Base-by-base conservation (phyloP, 83 land plant species). In the Picea abies region DNA sequence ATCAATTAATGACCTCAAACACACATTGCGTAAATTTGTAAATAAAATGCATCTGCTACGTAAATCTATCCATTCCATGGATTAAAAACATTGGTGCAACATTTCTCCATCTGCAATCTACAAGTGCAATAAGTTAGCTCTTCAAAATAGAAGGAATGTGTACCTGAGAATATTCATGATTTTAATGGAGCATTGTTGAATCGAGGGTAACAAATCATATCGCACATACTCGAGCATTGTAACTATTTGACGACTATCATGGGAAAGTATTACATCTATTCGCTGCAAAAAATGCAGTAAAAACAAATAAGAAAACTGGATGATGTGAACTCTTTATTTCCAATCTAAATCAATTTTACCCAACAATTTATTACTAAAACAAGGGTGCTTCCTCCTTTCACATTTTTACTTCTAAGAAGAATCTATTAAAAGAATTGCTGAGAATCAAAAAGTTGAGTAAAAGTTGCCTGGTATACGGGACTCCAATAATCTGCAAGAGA, bases 111-210 rank as follows among this genome's bases (percentile, higher is more conserved):
- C 15, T 56, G 58, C 58, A 56, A 56, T 56, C 58, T 56, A 56
- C 15, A 3, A 6, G 11, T 56, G 15, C 15, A 56, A 56, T 12
- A 56, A 56, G 58, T 11, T 56, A 56, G 58, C 12, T 12, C 58
- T 56, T 56, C 15, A 12, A 56, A 56, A 56, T 25, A 25, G 62
- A 23, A 76, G 9, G 23, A 23, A 37, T 67, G 32, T 26, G 49
- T 80, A 92, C 99, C 99, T 96, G 73, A 98, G 70, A 25, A 92
- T 85, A 83, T 85, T 90, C 96, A 94, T 93, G 19, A 96, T 92
- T 84, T 94, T 92, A 70, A 98, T 91, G 16, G 99, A 93, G 71
- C 87, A 88, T 25, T 83, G 89, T 86, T 98, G 99, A 86, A 98
- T 93, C n/a, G 85, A 84, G 26, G 96, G 96, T 9, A 78, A 66